phyloP scores from a whole-genome alignment of 495 filamentous ascomycete genomes.

The Neurospora terricola region DNA sequence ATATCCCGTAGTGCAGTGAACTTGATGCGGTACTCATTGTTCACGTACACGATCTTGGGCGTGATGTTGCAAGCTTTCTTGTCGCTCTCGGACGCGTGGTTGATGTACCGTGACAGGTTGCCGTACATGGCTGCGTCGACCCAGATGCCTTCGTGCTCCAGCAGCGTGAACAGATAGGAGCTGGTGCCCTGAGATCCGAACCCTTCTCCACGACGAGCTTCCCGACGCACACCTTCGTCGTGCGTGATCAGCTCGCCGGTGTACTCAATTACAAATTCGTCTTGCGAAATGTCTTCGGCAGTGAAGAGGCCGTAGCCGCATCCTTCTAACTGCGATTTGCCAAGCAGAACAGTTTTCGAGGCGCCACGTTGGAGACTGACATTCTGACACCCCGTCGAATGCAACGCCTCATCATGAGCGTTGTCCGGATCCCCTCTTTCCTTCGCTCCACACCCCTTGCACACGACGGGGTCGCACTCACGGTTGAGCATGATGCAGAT shows the following conservation, averaged over 20 bases:
- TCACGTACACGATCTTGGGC: slow-evolving; percentile 52
- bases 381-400: slow-evolving; percentile 48
- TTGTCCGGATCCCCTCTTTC: slow-evolving; percentile 54
- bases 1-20: slow-evolving; percentile 52
- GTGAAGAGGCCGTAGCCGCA: slow-evolving; percentile 59
- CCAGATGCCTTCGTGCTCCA: slow-evolving; percentile 42
- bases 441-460: slow-evolving; percentile 51
- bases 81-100: slow-evolving; percentile 43
- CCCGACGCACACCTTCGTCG: slow-evolving; percentile 48
- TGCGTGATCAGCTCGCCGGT: slow-evolving; percentile 59
- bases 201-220: slow-evolving; percentile 47
- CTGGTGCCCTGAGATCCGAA: slow-evolving; percentile 51
- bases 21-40: slow-evolving; percentile 57
- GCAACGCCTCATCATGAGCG: slow-evolving; percentile 39
- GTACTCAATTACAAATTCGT: slow-evolving; percentile 62
- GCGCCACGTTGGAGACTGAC: slow-evolving; percentile 50
- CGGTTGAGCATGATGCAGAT: slow-evolving; percentile 50
- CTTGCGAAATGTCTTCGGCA: slow-evolving; percentile 48
- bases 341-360: slow-evolving; percentile 49
- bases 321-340: slow-evolving; percentile 45
- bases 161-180: slow-evolving; percentile 58
- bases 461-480: slow-evolving; percentile 64
- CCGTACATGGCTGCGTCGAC: slow-evolving; percentile 44
- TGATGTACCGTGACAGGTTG: slow-evolving; percentile 56
- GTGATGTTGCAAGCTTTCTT: slow-evolving; percentile 43